Evolutionary conservation across 768 basidiomycete genomes (phyloP), one percentile per base, ranked within the genome.

Genomic region (Agrocybe pediades): DNA sequence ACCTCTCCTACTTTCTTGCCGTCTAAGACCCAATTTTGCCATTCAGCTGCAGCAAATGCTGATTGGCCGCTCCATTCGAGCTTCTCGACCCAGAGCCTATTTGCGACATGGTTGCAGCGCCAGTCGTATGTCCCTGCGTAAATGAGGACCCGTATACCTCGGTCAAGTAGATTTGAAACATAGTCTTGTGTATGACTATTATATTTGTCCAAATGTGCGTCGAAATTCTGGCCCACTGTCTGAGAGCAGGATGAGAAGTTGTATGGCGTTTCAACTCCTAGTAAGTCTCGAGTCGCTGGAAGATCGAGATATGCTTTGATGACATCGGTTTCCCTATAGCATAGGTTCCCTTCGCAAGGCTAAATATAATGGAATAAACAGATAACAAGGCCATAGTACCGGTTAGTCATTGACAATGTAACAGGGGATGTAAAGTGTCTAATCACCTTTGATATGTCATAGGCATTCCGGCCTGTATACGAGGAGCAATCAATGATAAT

Each of bases 81-180:
- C 54, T 79, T 73, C 46, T 89, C 80, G 6, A 86, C 81, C 91
- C 91, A 92, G 39, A 83, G 74, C 62, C 82, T 82, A 69, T 92
- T 93, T 15, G 86, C 85, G 24, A 89, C 70, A 82, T 84, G 88
- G 64, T 90, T 89, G 64, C 88, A 91, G 56, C 86, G 86, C 86
- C 87, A 90, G 62, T 89, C 87, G 57, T 85, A 86, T 41, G 83
- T 86, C 17, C 88, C 88, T 0, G 85, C 85, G 57, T 90, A 90
- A 43, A 88, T 84, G 39, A 93, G 76, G 29, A 90, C 72, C 5
- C 85, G 81, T 17, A 95, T 70, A 0, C 86, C 87, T n/a, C 89
- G 80, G 54, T 93, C 90, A 8, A 93, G 79, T 33, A 93, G 80
- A 6, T 74, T 78, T 0, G 83, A 74, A 54, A 90, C 83, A 63